Conservation (phyloP, 306 rosid species). For the Glycyrrhiza uralensis region DNA sequence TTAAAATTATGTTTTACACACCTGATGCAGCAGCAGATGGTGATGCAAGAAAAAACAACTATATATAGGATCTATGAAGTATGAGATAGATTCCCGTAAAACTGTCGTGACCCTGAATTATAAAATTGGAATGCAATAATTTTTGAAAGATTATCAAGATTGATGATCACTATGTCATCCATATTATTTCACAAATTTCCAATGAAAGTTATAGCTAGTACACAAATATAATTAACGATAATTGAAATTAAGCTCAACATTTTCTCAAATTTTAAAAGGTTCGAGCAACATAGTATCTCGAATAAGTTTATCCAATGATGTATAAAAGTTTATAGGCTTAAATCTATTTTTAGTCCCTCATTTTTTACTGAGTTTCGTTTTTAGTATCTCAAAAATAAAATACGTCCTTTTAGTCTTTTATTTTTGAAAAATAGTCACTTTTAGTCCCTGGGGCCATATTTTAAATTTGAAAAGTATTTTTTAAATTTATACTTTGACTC, state of each 20-base stretch:
- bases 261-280: too few species aligned
- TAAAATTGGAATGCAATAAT: constrained; percentile 27
- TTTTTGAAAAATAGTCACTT: too few species aligned
- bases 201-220: background rate
- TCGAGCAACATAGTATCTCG: too few species aligned
- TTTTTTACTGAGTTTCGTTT: too few species aligned
- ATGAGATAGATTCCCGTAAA: constrained; percentile 43
- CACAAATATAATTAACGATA: background rate
- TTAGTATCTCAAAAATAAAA: too few species aligned
- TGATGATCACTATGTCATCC: background rate
- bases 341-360: too few species aligned
- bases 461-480: too few species aligned
- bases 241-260: background rate
- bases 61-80: constrained; percentile 22
- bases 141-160: constrained; percentile 42
- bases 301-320: background rate
- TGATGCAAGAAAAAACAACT: constrained; percentile 15
- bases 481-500: too few species aligned
- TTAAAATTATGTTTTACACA: constrained; percentile 27
- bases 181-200: background rate
- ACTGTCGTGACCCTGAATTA: constrained; percentile 35
- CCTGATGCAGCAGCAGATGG: constrained; percentile 35
- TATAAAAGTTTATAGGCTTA: too few species aligned
- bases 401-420: too few species aligned
- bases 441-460: too few species aligned